phyloP scores from a whole-genome alignment of 1,284 basidiomycete species.

The Thecaphora frezii region DNA sequence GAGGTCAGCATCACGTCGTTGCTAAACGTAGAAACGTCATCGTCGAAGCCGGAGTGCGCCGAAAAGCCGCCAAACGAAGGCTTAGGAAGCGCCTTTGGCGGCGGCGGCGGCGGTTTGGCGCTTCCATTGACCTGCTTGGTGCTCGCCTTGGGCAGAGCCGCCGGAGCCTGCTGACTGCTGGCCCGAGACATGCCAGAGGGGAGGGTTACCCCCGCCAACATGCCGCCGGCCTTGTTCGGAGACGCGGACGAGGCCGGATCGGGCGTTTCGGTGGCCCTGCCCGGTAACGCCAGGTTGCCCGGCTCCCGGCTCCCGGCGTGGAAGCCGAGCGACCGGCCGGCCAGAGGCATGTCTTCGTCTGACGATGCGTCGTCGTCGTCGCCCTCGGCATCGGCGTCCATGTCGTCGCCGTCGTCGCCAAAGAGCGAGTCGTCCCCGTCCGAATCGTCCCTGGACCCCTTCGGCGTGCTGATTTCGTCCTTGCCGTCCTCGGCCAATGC shows the following conservation, averaged over 20 bases:
- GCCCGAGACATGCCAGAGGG: not conserved
- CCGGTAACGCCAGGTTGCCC: not conserved
- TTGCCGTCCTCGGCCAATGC: not conserved
- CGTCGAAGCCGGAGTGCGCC: slow-evolving; percentile 46
- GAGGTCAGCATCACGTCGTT: slow-evolving; percentile 84
- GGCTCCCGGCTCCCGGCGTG: not conserved
- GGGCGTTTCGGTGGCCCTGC: not conserved
- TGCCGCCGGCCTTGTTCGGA: not conserved
- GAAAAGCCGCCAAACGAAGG: slow-evolving; percentile 49
- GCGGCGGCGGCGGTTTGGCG: slow-evolving; percentile 3
- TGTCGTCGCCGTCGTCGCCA: slow-evolving; percentile 26
- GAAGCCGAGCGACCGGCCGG: slow-evolving; percentile 13
- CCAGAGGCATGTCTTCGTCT: slow-evolving; percentile 41
- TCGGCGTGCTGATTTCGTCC: not conserved
- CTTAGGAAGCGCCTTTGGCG: slow-evolving; percentile 39
- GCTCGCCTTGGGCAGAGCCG: not conserved
- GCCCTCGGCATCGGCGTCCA: slow-evolving; percentile 27
- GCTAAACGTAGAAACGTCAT: slow-evolving; percentile 65
- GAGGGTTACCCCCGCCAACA: not conserved
- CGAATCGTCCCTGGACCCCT: slow-evolving; percentile 8
- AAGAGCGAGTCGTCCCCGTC: slow-evolving; percentile 40
- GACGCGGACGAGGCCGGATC: not conserved
- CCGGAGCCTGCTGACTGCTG: not conserved
- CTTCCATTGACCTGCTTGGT: slow-evolving; percentile 4
- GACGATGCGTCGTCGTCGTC: slow-evolving; percentile 59